Conservation (phyloP, 108 stramenopile species). For the Cyclotella atomus region DNA sequence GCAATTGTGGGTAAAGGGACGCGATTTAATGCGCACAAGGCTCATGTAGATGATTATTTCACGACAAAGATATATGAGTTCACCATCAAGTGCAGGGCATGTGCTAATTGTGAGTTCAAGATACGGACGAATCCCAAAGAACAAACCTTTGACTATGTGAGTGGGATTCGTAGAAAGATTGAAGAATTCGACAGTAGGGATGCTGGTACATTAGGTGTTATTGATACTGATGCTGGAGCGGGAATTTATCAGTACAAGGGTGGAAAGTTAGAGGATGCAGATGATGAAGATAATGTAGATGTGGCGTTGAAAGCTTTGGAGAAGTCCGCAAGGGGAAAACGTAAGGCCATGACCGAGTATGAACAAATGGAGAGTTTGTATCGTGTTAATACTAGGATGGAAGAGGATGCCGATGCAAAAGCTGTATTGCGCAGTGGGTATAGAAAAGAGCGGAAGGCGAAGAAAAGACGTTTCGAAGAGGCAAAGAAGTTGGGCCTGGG, state of each 20-base stretch:
- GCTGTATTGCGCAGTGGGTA: constrained; percentile 62
- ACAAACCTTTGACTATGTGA: constrained; percentile 74
- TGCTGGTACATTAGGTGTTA: constrained; percentile 49
- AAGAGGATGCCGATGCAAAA: constrained; percentile 69
- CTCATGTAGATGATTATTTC: constrained; percentile 80
- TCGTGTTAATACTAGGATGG: constrained; percentile 47
- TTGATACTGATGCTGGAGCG: constrained; percentile 48
- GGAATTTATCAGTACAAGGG: constrained; percentile 42
- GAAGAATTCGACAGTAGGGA: constrained; percentile 60
- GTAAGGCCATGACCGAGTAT: constrained; percentile 57
- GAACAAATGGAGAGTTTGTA: constrained; percentile 61
- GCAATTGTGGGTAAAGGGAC: constrained; percentile 82
- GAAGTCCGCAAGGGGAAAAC: constrained; percentile 41
- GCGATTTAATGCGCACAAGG: constrained; percentile 95
- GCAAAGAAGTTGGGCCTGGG: constrained; percentile 64
- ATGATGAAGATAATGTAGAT: neutral
- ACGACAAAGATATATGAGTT: constrained; percentile 92
- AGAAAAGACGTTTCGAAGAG: constrained; percentile 53
- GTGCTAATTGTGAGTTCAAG: constrained; percentile 61
- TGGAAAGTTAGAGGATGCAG: constrained; percentile 21
- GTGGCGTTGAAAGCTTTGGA: constrained; percentile 55
- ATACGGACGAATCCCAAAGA: constrained; percentile 86
- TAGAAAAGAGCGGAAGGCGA: constrained; percentile 65
- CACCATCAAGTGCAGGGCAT: constrained; percentile 87
- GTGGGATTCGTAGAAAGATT: constrained; percentile 76